phyloP scores from a whole-genome alignment of 176 grass and related monocot genomes.

The Aechmea fasciata region DNA sequence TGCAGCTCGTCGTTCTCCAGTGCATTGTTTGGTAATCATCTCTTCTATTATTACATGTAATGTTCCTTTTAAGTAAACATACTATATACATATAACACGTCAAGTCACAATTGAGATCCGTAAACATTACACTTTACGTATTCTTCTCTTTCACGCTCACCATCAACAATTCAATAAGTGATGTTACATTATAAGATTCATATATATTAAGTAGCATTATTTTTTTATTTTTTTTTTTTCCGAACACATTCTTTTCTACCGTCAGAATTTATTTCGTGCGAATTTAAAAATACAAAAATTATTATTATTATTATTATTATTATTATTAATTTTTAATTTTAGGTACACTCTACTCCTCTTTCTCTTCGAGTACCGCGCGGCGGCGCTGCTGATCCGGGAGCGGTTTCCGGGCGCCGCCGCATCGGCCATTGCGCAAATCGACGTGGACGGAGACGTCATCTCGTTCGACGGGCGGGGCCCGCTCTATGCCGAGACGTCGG shows the following conservation, averaged over 20 bases:
- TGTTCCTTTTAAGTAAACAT: neutral
- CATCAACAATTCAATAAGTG: too few species aligned
- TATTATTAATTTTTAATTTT: neutral
- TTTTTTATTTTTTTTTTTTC: too few species aligned
- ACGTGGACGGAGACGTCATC: conserved; percentile 24
- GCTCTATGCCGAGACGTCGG: conserved; percentile 18
- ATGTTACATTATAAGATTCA: too few species aligned
- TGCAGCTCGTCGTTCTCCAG: neutral
- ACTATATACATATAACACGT: neutral
- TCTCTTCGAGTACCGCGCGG: conserved; percentile 25
- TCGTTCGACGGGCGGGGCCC: conserved; percentile 19
- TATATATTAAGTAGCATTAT: too few species aligned
- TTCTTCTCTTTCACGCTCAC: too few species aligned
- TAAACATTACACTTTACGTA: too few species aligned
- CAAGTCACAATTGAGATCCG: too few species aligned
- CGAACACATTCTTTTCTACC: too few species aligned
- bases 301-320: neutral
- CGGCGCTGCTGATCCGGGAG: conserved; percentile 10
- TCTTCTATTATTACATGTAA: neutral
- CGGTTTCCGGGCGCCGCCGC: conserved; percentile 16
- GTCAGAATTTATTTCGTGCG: neutral
- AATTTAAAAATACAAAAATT: neutral
- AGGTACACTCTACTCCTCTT: conserved; percentile 27
- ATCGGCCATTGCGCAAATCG: conserved; percentile 12
- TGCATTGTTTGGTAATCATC: conserved; percentile 11